Conservation (phyloP, 441 rosid species). For the Monsonia emarginata region DNA sequence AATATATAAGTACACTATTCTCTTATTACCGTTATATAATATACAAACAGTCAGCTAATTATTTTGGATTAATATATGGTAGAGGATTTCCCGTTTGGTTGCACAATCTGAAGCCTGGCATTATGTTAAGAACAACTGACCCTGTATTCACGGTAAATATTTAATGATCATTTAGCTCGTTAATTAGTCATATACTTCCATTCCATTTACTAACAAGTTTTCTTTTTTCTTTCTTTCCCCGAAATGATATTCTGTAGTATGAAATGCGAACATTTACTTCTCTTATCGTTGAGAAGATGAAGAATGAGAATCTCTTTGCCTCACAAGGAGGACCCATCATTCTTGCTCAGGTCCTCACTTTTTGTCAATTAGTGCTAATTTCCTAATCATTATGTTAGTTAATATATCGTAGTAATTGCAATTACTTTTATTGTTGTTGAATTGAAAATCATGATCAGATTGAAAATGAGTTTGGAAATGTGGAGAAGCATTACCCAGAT, state of each 20-base stretch:
- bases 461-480: conserved; percentile 38
- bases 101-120: background rate
- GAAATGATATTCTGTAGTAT: conserved; percentile 19
- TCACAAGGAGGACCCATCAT: conserved; percentile 47
- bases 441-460: too few relatives aligned
- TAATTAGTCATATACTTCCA: too few relatives aligned
- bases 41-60: too few relatives aligned
- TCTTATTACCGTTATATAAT: background rate
- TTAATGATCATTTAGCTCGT: too few relatives aligned
- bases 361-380: too few relatives aligned
- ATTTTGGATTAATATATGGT: background rate
- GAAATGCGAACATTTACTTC: conserved; percentile 38
- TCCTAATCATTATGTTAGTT: too few relatives aligned
- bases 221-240: too few relatives aligned
- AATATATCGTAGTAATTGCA: background rate
- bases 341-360: conserved; percentile 44
- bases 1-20: too few relatives aligned
- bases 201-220: too few relatives aligned
- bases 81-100: background rate
- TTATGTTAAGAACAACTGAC: conserved; percentile 11
- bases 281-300: conserved; percentile 30
- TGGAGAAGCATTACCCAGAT: conserved; percentile 15
- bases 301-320: conserved; percentile 28
- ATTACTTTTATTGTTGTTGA: background rate
- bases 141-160: conserved; percentile 12